Evolutionary conservation across 1,139 yeast species (phyloP), one percentile per base, ranked within the genome.

Genomic region (Debaryomycetaceae sp.): DNA sequence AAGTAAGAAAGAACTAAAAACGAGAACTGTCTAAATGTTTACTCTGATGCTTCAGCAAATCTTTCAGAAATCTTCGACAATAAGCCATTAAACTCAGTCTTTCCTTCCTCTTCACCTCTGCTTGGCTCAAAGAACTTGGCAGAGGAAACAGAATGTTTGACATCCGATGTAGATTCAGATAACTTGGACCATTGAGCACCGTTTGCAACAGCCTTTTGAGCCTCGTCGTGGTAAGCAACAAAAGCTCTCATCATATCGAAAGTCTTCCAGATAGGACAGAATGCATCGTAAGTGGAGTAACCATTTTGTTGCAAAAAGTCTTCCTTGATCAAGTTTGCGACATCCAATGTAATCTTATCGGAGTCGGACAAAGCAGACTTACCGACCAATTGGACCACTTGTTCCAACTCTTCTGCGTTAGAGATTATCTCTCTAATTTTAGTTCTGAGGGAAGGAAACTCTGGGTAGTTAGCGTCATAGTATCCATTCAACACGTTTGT

Each of bases 191-290:
- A 93, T 65, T 80, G 83, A 36, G 96, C 95, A 62, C 99, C 98
- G 60, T 87, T 84, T 41, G 97, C 79, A 53, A 91, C 86, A 13
- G 98, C 96, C 76, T 89, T 91, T 74, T 91, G 98, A 34, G 99
- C 98, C 74, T 93, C 98, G 56, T 93, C 97, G 63, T 87, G 83
- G 72, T 93, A 93, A 38, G 90, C 71, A 51, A 90, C 83, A 60
- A 93, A 93, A 22, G 93, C 85, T 70, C 87, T 89, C 97, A 93
- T 90, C 99, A 93, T 93, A 66, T 89, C 95, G 59, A 81, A 86
- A 46, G 99, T 93, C 79, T 93, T 93, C 99, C 99, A 93, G 62
- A 93, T 87, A 57, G 99, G 99, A 75, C 99, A 93, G 85, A 90
- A 93, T 42, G 96, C 96, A 72, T 93, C 99, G 66, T 95, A 93